Evolutionary conservation across 768 basidiomycete genomes (phyloP).

Genomic region (Suillus luteus): DNA sequence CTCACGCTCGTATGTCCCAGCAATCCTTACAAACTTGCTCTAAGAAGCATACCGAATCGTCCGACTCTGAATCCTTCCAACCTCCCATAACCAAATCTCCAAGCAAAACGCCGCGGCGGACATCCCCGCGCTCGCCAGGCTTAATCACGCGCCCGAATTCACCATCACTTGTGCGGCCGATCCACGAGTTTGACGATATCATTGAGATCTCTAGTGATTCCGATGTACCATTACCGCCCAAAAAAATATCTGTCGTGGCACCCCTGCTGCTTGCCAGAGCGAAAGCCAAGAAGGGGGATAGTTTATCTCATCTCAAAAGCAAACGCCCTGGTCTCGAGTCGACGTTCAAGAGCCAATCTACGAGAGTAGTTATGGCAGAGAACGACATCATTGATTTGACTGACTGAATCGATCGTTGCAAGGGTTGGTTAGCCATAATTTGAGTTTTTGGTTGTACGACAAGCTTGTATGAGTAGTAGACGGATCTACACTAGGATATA

Average conservation of each 20-base stretch:
- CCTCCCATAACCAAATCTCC: conserved; percentile 25
- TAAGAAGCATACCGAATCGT: conserved; percentile 9
- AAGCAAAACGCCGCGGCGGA: conserved; percentile 11
- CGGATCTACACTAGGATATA: background rate
- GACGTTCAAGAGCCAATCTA: background rate
- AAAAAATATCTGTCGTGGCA: conserved; percentile 11
- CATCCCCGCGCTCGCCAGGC: conserved; percentile 16
- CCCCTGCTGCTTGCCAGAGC: conserved; percentile 30
- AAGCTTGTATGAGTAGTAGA: background rate
- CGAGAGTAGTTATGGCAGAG: background rate
- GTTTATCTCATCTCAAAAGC: background rate
- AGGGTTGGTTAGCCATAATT: background rate
- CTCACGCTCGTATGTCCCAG: background rate
- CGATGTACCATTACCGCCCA: conserved; percentile 22
- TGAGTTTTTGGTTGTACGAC: background rate
- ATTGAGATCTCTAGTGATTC: conserved; percentile 45
- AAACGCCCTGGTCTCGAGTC: background rate
- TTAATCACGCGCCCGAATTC: conserved; percentile 11
- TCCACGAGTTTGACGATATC: conserved; percentile 18
- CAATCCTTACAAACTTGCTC: background rate
- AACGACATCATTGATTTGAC: conserved; percentile 46
- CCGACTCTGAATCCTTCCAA: conserved; percentile 27
- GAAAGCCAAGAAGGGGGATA: conserved; percentile 10
- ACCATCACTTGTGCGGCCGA: conserved; percentile 14
- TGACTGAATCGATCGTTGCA: conserved; percentile 19